Percentiles rank a stretch among this genome's conserved stretches.
Conservation (phyloP, 805 yeast species). For the Yamadazyma endophytica region DNA sequence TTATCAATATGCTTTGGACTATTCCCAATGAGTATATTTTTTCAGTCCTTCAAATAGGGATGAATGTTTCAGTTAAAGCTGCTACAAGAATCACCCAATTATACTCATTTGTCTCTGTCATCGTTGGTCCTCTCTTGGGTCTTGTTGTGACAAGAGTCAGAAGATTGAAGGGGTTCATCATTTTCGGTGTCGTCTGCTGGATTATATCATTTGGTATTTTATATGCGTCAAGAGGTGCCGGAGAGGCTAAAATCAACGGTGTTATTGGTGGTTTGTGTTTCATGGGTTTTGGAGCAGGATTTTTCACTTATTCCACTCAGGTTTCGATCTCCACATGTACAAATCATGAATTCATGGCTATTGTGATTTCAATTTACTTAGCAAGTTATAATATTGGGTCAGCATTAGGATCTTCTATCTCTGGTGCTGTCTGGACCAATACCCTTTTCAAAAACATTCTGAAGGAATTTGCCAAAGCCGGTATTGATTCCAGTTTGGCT, state of each 20-base stretch:
- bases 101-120: constrained; percentile 62
- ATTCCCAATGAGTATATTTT: constrained; percentile 70
- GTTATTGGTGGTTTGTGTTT: constrained; percentile 62
- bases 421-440: constrained; percentile 73
- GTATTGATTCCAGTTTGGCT: constrained; percentile 24
- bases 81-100: constrained; percentile 65
- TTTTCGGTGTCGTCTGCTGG: constrained; percentile 59
- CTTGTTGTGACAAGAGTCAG: constrained; percentile 46
- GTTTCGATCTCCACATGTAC: constrained; percentile 56
- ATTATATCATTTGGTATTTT: constrained; percentile 58
- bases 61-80: constrained; percentile 52
- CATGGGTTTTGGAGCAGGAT: constrained; percentile 71
- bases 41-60: constrained; percentile 61
- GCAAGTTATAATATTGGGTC: constrained; percentile 59
- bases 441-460: constrained; percentile 43
- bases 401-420: constrained; percentile 58
- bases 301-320: constrained; percentile 63
- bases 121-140: constrained; percentile 58
- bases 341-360: constrained; percentile 63
- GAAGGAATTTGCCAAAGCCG: constrained; percentile 21
- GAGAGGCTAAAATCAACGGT: constrained; percentile 34
- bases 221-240: constrained; percentile 48
- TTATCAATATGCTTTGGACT: constrained; percentile 59
- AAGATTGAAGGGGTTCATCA: constrained; percentile 54
- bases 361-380: constrained; percentile 52